Percentiles rank a stretch among this genome's conserved stretches.
These are phyloP conservation scores for Chalciporus sphaerocephalus DNA, from an alignment of 768 basidiomycete species.

Conservation along the genomic window DNA sequence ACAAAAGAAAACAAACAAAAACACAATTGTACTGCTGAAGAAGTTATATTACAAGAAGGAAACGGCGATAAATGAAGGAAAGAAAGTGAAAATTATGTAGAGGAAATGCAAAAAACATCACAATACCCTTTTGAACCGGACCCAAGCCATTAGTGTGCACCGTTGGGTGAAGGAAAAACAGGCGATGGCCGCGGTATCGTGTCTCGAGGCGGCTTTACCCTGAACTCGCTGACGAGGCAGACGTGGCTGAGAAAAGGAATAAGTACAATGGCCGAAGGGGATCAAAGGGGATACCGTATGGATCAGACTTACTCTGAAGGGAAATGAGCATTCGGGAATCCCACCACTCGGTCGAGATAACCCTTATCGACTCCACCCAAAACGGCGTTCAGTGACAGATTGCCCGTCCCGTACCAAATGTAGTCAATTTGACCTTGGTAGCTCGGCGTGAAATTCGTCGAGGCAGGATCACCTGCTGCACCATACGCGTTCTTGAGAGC, in stretches of 20 bases:
- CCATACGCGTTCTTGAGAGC: slow-evolving; percentile 84
- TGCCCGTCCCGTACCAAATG: slow-evolving; percentile 82
- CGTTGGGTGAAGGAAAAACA: slow-evolving; percentile 38
- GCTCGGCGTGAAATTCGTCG: slow-evolving; percentile 89
- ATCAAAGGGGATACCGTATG: slow-evolving; percentile 1
- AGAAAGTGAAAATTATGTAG: slow-evolving; percentile 8
- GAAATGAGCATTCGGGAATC: slow-evolving; percentile 96
- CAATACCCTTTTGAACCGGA: slow-evolving; percentile 5
- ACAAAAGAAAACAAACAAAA: slow-evolving; percentile 12
- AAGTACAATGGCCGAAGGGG: slow-evolving; percentile 1
- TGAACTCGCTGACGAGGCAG: slow-evolving; percentile 68
- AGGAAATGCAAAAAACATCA: neutral
- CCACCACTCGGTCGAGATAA: slow-evolving; percentile 88
- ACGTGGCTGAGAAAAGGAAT: slow-evolving; percentile 53
- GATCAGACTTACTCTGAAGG: slow-evolving; percentile 81
- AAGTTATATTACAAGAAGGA: slow-evolving; percentile 11
- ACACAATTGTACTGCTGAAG: slow-evolving; percentile 6
- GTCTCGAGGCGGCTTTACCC: slow-evolving; percentile 69
- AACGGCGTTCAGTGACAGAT: slow-evolving; percentile 74
- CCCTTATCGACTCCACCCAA: slow-evolving; percentile 79
- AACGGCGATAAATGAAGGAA: slow-evolving; percentile 11
- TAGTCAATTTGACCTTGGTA: slow-evolving; percentile 90
- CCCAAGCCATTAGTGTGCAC: slow-evolving; percentile 25
- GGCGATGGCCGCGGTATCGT: slow-evolving; percentile 34
- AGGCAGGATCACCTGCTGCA: slow-evolving; percentile 49